These are phyloP conservation scores for Trametes cingulata DNA, from an alignment of 768 basidiomycete species.

Conservation along the genomic window DNA sequence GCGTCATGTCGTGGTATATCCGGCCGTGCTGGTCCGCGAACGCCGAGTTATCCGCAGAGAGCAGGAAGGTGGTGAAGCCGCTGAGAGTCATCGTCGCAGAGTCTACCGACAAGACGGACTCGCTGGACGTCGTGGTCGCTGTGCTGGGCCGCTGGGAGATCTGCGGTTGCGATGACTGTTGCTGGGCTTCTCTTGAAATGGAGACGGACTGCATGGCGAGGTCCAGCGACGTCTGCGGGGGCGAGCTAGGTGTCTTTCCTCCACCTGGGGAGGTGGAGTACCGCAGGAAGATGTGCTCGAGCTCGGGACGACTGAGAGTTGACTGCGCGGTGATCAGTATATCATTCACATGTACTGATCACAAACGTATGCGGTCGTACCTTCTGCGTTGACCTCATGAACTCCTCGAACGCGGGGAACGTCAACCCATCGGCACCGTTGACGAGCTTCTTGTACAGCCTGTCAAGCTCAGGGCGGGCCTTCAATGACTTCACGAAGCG, in stretches of 20 bases:
- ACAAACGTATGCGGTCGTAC: conserved; percentile 40
- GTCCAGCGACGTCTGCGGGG: conserved; percentile 32
- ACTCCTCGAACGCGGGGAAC: conserved; percentile 45
- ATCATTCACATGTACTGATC: too few species aligned
- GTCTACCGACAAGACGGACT: conserved; percentile 9
- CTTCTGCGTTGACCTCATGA: conserved; percentile 55
- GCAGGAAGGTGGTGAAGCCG: conserved; percentile 75
- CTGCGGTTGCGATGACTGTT: background rate
- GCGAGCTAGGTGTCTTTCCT: conserved; percentile 19
- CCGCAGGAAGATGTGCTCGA: conserved; percentile 40
- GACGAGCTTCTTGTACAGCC: conserved; percentile 52
- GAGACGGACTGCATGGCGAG: conserved; percentile 26
- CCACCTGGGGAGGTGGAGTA: conserved; percentile 30
- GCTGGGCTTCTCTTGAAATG: background rate
- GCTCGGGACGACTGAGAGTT: conserved; percentile 29
- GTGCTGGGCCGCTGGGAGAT: background rate
- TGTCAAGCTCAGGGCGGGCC: conserved; percentile 78
- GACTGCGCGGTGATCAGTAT: conserved; percentile 35
- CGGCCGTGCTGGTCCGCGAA: conserved; percentile 53
- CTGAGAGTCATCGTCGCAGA: conserved; percentile 50
- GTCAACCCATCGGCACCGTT: conserved; percentile 33
- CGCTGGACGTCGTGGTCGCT: background rate
- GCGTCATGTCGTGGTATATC: conserved; percentile 83
- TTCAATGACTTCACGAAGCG: conserved; percentile 82
- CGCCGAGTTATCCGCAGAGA: conserved; percentile 74